A percentile compares a stretch with the other conserved stretches of the same genome.
These are phyloP conservation scores for Aureobasidium melanogenum DNA, from an alignment of 2,329 filamentous ascomycete genomes.

Conservation along the genomic window DNA sequence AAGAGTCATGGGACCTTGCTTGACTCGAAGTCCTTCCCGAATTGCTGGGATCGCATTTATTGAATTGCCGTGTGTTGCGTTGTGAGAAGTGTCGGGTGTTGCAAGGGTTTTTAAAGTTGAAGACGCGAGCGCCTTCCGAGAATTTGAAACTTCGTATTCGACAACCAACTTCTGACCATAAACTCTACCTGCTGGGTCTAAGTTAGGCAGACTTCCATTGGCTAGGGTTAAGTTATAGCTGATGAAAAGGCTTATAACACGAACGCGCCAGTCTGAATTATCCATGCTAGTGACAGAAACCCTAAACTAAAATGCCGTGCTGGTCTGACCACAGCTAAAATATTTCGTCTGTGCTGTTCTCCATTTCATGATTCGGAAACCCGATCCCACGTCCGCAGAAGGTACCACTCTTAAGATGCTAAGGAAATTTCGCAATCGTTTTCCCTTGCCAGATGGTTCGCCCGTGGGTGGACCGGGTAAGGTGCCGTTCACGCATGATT, in stretches of 20 bases:
- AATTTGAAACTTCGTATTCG: not conserved
- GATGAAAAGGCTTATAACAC: not conserved
- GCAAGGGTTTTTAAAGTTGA: not conserved
- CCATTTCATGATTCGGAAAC: not conserved
- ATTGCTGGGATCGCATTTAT: not conserved
- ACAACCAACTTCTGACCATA: not conserved
- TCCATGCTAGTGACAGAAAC: not conserved
- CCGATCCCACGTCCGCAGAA: not conserved
- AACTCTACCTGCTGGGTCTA: not conserved
- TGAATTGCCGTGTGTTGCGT: not conserved
- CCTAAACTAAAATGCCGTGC: not conserved
- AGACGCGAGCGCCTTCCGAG: not conserved
- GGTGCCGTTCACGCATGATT: not conserved
- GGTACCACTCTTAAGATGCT: not conserved
- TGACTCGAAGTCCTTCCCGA: not conserved
- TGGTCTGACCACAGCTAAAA: not conserved
- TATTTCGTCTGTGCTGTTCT: not conserved
- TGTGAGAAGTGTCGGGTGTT: not conserved
- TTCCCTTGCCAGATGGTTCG: not conserved
- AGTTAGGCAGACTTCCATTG: not conserved
- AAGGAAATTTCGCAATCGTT: not conserved
- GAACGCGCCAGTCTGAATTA: not conserved
- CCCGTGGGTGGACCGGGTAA: no score
- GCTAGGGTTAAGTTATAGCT: not conserved
- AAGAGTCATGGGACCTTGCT: not conserved